Evolutionary conservation across 306 rosid genomes (phyloP).

Genomic region (Macrotyloma uniflorum): DNA sequence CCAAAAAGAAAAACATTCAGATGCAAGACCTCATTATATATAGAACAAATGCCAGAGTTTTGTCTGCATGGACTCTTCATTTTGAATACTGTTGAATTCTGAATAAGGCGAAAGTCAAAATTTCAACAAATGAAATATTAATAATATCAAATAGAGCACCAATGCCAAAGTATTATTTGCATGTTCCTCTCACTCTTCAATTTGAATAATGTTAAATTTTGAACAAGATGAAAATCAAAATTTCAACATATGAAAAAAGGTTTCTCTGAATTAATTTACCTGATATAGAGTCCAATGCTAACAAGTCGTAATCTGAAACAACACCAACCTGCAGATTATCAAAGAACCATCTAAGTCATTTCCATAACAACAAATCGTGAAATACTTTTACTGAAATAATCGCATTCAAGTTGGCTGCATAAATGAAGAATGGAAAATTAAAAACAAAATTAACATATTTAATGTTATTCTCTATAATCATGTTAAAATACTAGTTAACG

Average conservation of each 20-base stretch:
- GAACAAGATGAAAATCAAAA: background rate
- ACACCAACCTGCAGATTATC: constrained; percentile 73
- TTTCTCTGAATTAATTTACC: constrained; percentile 50
- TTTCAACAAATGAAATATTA: constrained; percentile 10
- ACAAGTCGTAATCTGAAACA: constrained; percentile 87
- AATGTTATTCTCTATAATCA: background rate
- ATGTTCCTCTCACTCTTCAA: background rate
- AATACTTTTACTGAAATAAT: background rate
- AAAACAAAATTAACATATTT: background rate
- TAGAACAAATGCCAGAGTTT: background rate
- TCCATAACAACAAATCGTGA: background rate
- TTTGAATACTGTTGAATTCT: background rate
- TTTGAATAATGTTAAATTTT: background rate
- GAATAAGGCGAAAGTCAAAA: background rate
- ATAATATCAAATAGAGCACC: no score
- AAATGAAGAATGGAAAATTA: background rate
- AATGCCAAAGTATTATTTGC: background rate
- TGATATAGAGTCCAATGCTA: constrained; percentile 78
- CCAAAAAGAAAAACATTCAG: background rate
- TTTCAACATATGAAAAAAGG: constrained; percentile 16
- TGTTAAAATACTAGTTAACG: no score
- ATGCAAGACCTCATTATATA: background rate
- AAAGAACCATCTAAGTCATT: constrained; percentile 35
- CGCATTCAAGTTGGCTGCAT: background rate
- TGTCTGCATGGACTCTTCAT: background rate